Conservation (phyloP, 768 basidiomycete genomes). For the Rhizopogon vulgaris region DNA sequence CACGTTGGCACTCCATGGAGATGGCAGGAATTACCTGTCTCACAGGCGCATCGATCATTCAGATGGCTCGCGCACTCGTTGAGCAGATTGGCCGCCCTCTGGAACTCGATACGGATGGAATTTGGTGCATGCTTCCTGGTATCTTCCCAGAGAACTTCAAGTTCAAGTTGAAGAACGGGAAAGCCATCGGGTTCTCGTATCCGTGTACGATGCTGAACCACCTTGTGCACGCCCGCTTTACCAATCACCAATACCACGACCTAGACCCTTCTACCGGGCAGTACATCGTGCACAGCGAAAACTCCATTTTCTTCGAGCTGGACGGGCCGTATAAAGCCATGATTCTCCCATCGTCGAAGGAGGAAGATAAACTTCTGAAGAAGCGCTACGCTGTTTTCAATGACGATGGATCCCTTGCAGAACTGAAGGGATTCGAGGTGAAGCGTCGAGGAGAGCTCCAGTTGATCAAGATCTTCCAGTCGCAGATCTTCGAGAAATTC, state of each 20-base stretch:
- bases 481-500: conserved; percentile 97
- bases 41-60: conserved; percentile 96
- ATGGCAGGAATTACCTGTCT: conserved; percentile 99
- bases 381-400: conserved; percentile 99
- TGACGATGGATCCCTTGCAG: conserved; percentile 94
- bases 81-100: conserved; percentile 97
- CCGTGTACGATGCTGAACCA: conserved; percentile 99
- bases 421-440: conserved; percentile 98
- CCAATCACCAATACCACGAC: conserved; percentile 97
- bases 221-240: conserved; percentile 91
- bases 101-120: conserved; percentile 97
- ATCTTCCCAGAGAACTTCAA: conserved; percentile 98
- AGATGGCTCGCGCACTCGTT: conserved; percentile 95
- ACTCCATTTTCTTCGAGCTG: conserved; percentile 98
- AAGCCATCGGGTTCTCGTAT: conserved; percentile 85
- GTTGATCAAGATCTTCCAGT: conserved; percentile 99
- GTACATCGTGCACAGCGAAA: conserved; percentile 86
- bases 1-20: conserved; percentile 99
- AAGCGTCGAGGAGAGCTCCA: conserved; percentile 97
- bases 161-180: conserved; percentile 85
- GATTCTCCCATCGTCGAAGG: conserved; percentile 98
- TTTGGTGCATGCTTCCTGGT: conserved; percentile 99
- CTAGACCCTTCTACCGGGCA: conserved; percentile 79
- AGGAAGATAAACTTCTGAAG: conserved; percentile 97
- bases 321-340: conserved; percentile 98